phyloP scores from a whole-genome alignment of 352 stramenopile genomes.

The Phytophthora nicotianae region DNA sequence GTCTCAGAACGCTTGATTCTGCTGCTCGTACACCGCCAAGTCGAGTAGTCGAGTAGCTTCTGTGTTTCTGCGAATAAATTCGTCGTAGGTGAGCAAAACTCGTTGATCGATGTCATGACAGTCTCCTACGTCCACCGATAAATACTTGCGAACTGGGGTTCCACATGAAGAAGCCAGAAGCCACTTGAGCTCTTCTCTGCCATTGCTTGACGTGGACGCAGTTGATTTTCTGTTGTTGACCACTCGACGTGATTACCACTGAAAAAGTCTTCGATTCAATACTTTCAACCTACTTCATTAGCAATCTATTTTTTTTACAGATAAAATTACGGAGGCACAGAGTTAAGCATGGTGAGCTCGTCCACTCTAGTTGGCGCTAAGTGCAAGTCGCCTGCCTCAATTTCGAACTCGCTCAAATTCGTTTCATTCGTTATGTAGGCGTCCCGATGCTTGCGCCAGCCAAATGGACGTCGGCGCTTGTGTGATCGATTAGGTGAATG shows the following conservation, averaged over 20 bases:
- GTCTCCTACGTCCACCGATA: too few relatives aligned
- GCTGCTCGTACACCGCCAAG: too few relatives aligned
- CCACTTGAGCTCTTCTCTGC: not conserved
- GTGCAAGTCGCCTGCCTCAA: conserved; percentile 53
- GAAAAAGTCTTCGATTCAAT: not conserved
- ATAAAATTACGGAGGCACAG: not conserved
- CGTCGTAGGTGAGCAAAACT: too few relatives aligned
- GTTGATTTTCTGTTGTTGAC: conserved; percentile 13
- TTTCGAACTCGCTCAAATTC: conserved; percentile 62
- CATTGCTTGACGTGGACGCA: not conserved
- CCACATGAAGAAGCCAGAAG: too few relatives aligned
- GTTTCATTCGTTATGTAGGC: conserved; percentile 37
- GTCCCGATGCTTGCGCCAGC: conserved; percentile 23
- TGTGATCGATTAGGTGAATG: conserved; percentile 16
- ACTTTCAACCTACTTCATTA: conserved; percentile 4
- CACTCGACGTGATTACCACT: conserved; percentile 10
- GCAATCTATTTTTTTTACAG: not conserved
- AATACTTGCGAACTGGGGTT: too few relatives aligned
- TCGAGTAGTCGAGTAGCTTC: too few relatives aligned
- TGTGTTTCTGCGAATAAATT: not conserved
- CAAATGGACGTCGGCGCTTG: conserved; percentile 30
- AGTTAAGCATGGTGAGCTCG: not conserved
- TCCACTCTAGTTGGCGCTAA: conserved; percentile 10
- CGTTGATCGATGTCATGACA: too few relatives aligned
- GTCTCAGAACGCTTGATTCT: conserved; percentile 5